A percentile compares a stretch with the other conserved stretches of the same genome.
phyloP scores from a whole-genome alignment of 2,329 filamentous ascomycete species.

The Alternaria viburni region DNA sequence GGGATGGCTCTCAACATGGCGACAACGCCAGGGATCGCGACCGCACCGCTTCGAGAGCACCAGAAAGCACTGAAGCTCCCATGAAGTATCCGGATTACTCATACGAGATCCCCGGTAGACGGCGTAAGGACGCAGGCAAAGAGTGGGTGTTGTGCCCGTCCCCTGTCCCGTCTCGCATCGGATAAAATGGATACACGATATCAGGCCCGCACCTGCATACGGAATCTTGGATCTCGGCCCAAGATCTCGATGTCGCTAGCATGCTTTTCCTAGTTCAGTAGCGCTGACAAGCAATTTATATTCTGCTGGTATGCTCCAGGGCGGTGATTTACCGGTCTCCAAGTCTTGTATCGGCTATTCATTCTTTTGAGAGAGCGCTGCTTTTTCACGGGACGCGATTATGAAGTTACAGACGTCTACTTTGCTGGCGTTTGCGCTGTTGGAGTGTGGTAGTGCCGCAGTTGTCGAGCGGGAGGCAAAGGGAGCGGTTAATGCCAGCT shows the following conservation, averaged over 20 bases:
- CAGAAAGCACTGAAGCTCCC: neutral
- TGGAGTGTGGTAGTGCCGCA: constrained; percentile 5
- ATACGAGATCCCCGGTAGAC: neutral
- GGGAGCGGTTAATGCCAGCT: neutral
- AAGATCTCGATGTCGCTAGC: constrained; percentile 5
- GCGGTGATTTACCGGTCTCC: neutral
- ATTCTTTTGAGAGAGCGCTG: neutral
- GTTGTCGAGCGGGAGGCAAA: neutral
- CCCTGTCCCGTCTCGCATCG: constrained; percentile 1
- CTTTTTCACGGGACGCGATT: neutral
- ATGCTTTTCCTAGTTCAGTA: constrained; percentile 1
- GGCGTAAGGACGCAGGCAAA: neutral
- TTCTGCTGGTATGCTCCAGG: neutral
- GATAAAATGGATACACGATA: constrained; percentile 3
- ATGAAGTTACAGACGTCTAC: constrained; percentile 12
- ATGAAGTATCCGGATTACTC: neutral
- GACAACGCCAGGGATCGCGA: neutral
- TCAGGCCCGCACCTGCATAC: neutral
- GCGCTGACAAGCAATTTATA: neutral
- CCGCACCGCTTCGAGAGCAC: neutral
- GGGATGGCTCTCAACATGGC: neutral
- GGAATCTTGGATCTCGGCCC: neutral
- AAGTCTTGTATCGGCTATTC: neutral
- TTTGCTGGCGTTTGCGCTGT: constrained; percentile 6
- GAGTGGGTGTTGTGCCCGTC: neutral